Evolutionary conservation across 148 eudicot genomes (phyloP).

Genomic region (Chenopodium quinoa): DNA sequence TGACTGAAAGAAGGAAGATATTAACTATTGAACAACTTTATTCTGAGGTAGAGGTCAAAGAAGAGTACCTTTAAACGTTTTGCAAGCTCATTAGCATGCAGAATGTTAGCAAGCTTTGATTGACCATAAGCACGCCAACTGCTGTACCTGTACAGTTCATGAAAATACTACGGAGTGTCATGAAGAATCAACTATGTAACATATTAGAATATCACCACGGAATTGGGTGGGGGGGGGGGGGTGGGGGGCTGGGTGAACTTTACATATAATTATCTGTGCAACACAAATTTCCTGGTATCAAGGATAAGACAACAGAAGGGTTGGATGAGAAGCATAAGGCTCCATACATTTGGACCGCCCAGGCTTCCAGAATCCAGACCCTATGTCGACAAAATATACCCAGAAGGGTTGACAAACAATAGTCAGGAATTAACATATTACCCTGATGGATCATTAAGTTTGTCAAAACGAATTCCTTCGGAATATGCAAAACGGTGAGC

Average conservation of each 20-base stretch:
- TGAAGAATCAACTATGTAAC: not conserved
- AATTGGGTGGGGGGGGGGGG: not conserved
- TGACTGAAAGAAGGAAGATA: not conserved
- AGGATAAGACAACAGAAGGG: not conserved
- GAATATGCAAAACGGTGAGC: constrained; percentile 59
- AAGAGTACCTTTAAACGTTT: constrained; percentile 59
- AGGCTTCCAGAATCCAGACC: not conserved
- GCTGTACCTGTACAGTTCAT: constrained; percentile 47
- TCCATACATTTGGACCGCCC: not conserved
- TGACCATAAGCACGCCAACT: constrained; percentile 77
- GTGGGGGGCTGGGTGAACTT: not conserved
- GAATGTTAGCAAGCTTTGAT: constrained; percentile 81
- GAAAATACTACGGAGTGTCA: constrained; percentile 1
- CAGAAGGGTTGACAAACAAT: not conserved
- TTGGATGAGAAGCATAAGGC: not conserved
- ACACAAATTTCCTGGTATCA: not conserved
- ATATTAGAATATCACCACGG: not conserved
- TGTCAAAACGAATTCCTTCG: constrained; percentile 78
- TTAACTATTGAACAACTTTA: not conserved
- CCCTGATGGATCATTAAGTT: constrained; percentile 50
- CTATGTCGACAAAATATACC: not conserved
- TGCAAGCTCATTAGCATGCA: constrained; percentile 78
- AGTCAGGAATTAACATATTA: constrained; percentile 13
- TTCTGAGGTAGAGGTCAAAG: not conserved
- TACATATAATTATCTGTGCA: not conserved